These are phyloP conservation scores for Aspergillus neotritici DNA, from an alignment of 2,329 filamentous ascomycete species.

Conservation along the genomic window DNA sequence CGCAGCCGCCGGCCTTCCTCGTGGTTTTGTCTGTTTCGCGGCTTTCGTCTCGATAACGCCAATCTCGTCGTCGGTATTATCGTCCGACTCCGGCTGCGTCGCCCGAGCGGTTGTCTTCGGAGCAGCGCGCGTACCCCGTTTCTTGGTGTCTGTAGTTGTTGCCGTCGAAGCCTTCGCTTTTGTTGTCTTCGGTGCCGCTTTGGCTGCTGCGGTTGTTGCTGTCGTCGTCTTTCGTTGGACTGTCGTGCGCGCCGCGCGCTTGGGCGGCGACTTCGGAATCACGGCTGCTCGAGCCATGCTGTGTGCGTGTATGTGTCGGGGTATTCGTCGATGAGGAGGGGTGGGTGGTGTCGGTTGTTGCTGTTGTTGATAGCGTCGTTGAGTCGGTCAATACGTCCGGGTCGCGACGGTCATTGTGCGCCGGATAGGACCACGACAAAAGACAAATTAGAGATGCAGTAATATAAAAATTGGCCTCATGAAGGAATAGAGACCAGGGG, in stretches of 20 bases:
- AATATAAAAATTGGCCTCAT: not conserved
- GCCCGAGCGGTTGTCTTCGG: constrained; percentile 2
- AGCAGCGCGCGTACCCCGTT: constrained; percentile 6
- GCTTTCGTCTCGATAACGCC: constrained; percentile 10
- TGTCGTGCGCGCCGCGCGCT: too few relatives aligned
- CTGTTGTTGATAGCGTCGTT: constrained; percentile 7
- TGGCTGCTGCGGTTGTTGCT: too few relatives aligned
- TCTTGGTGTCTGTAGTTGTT: constrained; percentile 11
- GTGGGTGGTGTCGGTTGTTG: constrained; percentile 7
- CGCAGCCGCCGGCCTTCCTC: constrained; percentile 10
- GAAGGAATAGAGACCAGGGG: not conserved
- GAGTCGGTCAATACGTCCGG: not conserved
- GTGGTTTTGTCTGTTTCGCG: constrained; percentile 6
- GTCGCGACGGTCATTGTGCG: constrained; percentile 7
- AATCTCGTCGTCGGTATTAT: constrained; percentile 24
- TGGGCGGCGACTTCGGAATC: too few relatives aligned
- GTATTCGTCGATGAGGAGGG: constrained; percentile 7
- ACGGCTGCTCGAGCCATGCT: too few relatives aligned
- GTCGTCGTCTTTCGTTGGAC: too few relatives aligned
- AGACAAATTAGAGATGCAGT: not conserved
- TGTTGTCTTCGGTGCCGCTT: too few relatives aligned
- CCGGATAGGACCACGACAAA: not conserved
- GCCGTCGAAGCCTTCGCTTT: too few relatives aligned
- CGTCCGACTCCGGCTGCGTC: constrained; percentile 14
- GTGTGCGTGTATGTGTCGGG: not conserved